Base-by-base conservation (phyloP, 148 eudicot genomes). In the Chenopodium album region DNA sequence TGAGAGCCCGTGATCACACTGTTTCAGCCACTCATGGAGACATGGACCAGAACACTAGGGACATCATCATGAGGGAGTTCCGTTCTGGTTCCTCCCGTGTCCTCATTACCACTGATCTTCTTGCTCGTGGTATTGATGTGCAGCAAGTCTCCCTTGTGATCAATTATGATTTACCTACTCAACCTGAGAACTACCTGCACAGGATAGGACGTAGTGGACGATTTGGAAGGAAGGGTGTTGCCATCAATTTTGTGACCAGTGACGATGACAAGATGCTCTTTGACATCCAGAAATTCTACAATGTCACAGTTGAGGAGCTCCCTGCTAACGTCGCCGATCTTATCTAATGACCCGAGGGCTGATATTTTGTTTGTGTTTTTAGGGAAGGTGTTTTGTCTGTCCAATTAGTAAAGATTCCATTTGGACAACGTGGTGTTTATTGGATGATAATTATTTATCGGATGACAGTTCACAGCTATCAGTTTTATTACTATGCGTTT, bases 101-200 rank as follows among this genome's bases (percentile, higher is more conserved):
- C 52, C 90, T 92, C 59, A 90, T 92, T 20, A 89, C 94, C 72
- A 92, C 94, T 50, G 94, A 90, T 67, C 88, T 90, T 54, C 66
- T 92, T 85, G 94, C 94, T 26, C 91, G 92, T 87, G 94, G 92
- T 85, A 91, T 91, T 37, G 92, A 91, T 82, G 94, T 91, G 13
- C 94, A 90, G 80, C 94, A 90, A 90, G 94, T 92, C 59, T 90
- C 92, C 6, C 86, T 92, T 66, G 94, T 92, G 16, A 92, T 92
- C 68, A 92, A 92, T 84, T 92, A 85, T 73, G 94, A 92, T 76
- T 82, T 92, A 48, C 94, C 92, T 1, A 92, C 92, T 20, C 92
- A 90, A 74, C 91, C 94, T 0, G 94, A 92, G 85, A 92, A 90
- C 82, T 92, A 92, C 82, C 89, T 90, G 0, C 94, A 90, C 75